A percentile compares a stretch with the other conserved stretches of the same genome.
These are phyloP conservation scores for Atkinsonella texensis DNA, from an alignment of 2,329 filamentous ascomycete genomes.

Conservation along the genomic window DNA sequence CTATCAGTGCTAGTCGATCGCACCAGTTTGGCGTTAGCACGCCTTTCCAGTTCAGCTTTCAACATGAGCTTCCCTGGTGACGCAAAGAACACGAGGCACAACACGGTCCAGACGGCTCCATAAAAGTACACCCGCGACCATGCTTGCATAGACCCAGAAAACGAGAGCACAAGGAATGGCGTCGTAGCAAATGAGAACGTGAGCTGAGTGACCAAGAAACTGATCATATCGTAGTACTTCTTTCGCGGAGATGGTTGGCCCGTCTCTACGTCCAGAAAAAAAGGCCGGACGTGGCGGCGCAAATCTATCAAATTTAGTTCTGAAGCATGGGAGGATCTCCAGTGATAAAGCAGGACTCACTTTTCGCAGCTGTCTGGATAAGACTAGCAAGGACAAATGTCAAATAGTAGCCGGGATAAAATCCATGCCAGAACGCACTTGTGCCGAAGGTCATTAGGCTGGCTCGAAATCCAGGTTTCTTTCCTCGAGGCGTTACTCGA, in stretches of 20 bases:
- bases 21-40: constrained; percentile 31
- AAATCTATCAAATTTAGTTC: constrained; percentile 48
- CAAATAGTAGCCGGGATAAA: constrained; percentile 93
- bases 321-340: background rate
- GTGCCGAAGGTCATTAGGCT: constrained; percentile 90
- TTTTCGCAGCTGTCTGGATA: constrained; percentile 86
- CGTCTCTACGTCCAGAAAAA: constrained; percentile 76
- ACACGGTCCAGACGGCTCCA: constrained; percentile 53
- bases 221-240: constrained; percentile 73
- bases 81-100: constrained; percentile 62
- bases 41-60: constrained; percentile 43
- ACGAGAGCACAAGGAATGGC: constrained; percentile 74
- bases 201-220: constrained; percentile 66
- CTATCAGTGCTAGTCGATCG: constrained; percentile 47
- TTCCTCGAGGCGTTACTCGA: constrained; percentile 84
- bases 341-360: constrained; percentile 41
- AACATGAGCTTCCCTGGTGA: constrained; percentile 60
- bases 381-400: constrained; percentile 82
- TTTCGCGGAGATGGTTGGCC: constrained; percentile 58
- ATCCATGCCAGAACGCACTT: constrained; percentile 95
- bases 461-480: constrained; percentile 91
- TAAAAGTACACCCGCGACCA: constrained; percentile 91
- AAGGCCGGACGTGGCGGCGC: constrained; percentile 78
- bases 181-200: constrained; percentile 71
- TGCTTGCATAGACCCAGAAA: constrained; percentile 56